phyloP scores from a whole-genome alignment of 371 early-diverging fungal species.

The Vairimorpha ceranae region DNA sequence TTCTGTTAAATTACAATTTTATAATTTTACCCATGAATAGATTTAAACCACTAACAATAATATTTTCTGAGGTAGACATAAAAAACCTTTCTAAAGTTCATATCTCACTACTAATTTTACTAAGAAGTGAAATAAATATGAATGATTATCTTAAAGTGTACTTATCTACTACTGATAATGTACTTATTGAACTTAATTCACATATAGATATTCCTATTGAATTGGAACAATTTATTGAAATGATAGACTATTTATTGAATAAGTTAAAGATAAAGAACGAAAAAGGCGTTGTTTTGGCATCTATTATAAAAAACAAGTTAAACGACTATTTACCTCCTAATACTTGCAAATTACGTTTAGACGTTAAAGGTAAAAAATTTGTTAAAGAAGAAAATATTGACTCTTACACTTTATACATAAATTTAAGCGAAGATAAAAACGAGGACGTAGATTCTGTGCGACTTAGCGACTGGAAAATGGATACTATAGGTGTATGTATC shows the following conservation, averaged over 20 bases:
- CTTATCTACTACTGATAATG: not conserved
- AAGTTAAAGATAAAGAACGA: conserved; percentile 83
- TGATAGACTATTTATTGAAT: conserved; percentile 87
- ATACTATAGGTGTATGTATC: too few relatives aligned
- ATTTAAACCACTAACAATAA: not conserved
- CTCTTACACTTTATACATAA: not conserved
- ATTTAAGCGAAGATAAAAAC: not conserved
- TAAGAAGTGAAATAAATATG: not conserved
- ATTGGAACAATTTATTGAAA: not conserved
- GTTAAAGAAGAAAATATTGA: conserved; percentile 65
- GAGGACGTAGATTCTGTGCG: not conserved
- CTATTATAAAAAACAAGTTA: conserved; percentile 86
- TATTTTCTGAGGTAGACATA: not conserved
- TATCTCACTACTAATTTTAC: not conserved
- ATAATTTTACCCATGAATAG: not conserved
- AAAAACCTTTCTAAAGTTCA: not conserved
- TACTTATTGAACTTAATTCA: not conserved
- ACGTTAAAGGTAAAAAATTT: conserved; percentile 41
- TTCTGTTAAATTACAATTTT: not conserved
- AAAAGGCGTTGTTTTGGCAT: conserved; percentile 79
- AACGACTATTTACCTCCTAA: conserved; percentile 82
- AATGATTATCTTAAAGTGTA: not conserved
- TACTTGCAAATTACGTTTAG: conserved; percentile 36
- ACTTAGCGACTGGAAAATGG: not conserved
- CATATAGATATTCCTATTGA: not conserved